These are phyloP conservation scores for Erucastrum elatum DNA, from an alignment of 345 rosid species.

Conservation along the genomic window DNA sequence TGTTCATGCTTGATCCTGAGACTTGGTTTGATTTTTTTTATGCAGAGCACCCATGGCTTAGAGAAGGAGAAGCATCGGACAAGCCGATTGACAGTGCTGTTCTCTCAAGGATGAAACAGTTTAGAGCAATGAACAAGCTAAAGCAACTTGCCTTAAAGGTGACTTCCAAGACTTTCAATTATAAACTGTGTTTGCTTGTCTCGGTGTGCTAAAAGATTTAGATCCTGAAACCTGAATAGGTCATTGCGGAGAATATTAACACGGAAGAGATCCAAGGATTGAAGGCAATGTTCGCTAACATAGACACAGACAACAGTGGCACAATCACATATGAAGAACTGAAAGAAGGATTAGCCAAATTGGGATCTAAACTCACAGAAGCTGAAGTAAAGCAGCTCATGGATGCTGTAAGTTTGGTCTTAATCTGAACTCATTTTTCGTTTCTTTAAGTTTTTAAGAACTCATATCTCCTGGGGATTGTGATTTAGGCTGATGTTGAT, in stretches of 20 bases:
- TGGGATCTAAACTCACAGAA: neutral
- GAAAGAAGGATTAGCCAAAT: neutral
- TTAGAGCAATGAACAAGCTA: neutral
- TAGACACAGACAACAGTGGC: neutral
- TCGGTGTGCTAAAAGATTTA: neutral
- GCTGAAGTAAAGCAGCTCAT: neutral
- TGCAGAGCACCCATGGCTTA: neutral
- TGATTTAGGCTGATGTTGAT: constrained; percentile 30
- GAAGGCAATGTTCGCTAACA: neutral
- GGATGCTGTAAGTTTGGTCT: neutral
- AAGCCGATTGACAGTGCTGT: neutral
- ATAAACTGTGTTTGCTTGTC: too few relatives aligned
- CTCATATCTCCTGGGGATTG: neutral
- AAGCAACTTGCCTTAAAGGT: neutral
- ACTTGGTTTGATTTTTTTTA: neutral
- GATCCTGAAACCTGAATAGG: neutral
- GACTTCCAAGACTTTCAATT: neutral
- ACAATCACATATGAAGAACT: neutral
- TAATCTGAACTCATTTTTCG: neutral
- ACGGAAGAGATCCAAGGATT: neutral
- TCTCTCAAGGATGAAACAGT: neutral
- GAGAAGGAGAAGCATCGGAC: neutral
- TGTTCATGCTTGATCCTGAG: neutral
- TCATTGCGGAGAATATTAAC: neutral
- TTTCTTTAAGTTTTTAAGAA: neutral